Base-by-base conservation (phyloP, 1,139 yeast genomes). In the Geotrichum phurueaensis region DNA sequence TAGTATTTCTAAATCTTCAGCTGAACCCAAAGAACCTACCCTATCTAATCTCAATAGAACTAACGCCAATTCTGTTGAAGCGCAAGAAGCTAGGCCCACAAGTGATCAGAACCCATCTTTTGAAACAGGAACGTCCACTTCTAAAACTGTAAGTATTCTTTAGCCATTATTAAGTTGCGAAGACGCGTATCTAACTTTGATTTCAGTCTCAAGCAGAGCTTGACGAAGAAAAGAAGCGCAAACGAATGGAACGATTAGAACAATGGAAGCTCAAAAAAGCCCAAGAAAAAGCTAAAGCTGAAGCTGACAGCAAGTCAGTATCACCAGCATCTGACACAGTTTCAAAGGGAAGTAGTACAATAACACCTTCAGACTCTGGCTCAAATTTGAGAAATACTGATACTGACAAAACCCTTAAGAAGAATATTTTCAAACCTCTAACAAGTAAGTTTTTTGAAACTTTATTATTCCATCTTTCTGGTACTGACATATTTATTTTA, bases 221-320 rank as follows among this genome's bases (percentile, higher is more conserved):
- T 12, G 65, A 63, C 57, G 66, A 71, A 63, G 69, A 71, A 63
- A 67, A 71, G 65, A 66, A 65, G 59, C 69, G 71, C 55, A 72
- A 70, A 59, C 69, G 79, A 56, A 71, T 69, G 63, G 76, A 74
- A 51, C 69, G 71, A 51, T 64, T 75, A 45, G 76, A 74, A 12
- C 70, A 69, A 59, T 77, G 79, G 79, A 76, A 75, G 65, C 67
- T 65, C 59, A 71, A 71, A 65, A 75, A 72, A 64, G 70, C 70
- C 15, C 67, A 69, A 51, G 67, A 67, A 53, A 70, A 70, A 59
- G 53, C 56, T 12, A 25, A 52, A 13, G 52, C 58, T 7, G 60
- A 52, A 29, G 63, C 65, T n/a, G 15, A 50, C 23, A 22, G 22
- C n/a, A 18, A 43, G 23, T n/a, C 55, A 22, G 57, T 52, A 20